Evolutionary conservation across 2,329 filamentous ascomycete genomes (phyloP).

Genomic region (Aspergillus phoenicis): DNA sequence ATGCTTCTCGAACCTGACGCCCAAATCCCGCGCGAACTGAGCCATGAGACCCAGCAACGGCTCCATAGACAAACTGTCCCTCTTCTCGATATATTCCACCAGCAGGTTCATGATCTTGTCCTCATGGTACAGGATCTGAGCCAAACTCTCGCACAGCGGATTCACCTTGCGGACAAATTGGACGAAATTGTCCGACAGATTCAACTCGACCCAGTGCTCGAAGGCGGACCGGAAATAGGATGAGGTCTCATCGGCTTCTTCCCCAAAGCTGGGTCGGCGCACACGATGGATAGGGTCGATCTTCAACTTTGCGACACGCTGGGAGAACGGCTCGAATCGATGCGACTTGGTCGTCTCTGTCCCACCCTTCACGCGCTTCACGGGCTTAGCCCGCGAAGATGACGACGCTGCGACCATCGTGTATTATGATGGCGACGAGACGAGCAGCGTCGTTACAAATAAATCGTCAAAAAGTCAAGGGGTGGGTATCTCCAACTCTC

Average conservation of each 20-base stretch:
- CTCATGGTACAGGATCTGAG: slow-evolving; percentile 89
- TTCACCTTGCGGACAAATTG: slow-evolving; percentile 74
- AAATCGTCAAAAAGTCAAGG: slow-evolving; percentile 19
- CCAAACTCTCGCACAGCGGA: slow-evolving; percentile 82
- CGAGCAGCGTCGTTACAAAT: slow-evolving; percentile 28
- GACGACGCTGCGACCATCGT: slow-evolving; percentile 58
- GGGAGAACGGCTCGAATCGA: slow-evolving; percentile 87
- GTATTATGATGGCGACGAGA: slow-evolving; percentile 21
- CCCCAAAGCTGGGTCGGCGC: slow-evolving; percentile 76
- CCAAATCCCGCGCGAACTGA: slow-evolving; percentile 92
- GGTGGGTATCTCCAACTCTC: slow-evolving; percentile 23
- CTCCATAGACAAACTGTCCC: slow-evolving; percentile 79
- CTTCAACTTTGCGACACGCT: slow-evolving; percentile 86
- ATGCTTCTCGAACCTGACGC: slow-evolving; percentile 82
- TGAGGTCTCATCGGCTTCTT: slow-evolving; percentile 72
- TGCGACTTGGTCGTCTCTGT: slow-evolving; percentile 80
- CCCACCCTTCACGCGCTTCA: slow-evolving; percentile 66
- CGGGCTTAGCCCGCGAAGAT: slow-evolving; percentile 69
- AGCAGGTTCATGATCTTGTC: slow-evolving; percentile 79
- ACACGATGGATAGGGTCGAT: slow-evolving; percentile 91
- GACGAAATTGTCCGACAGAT: slow-evolving; percentile 79
- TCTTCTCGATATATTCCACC: slow-evolving; percentile 72
- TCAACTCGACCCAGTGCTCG: slow-evolving; percentile 88
- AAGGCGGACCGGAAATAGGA: slow-evolving; percentile 85
- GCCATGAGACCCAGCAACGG: slow-evolving; percentile 85